Conservation (phyloP, 2,329 filamentous ascomycete genomes). For the Elsinoe ampelina region DNA sequence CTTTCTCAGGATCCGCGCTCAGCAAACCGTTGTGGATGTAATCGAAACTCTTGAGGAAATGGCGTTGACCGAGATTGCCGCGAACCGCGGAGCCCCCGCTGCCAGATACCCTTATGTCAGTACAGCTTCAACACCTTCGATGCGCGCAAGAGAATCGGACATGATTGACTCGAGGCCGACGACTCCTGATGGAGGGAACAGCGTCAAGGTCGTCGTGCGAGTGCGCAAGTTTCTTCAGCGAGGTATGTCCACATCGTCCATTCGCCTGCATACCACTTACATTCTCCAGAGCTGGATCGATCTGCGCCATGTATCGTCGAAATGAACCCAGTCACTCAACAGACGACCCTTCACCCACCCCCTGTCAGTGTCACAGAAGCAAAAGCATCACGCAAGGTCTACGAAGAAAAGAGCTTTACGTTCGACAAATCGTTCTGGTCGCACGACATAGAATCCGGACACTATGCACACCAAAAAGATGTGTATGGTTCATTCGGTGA, state of each 20-base stretch:
- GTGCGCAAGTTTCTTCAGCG: slow-evolving; percentile 39
- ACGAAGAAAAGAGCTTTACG: slow-evolving; percentile 84
- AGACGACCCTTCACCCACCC: slow-evolving; percentile 70
- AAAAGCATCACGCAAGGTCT: slow-evolving; percentile 57
- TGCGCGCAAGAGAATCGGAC: slow-evolving; percentile 30
- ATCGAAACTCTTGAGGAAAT: slow-evolving; percentile 13
- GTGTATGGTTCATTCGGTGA: slow-evolving; percentile 91
- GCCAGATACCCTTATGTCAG: slow-evolving; percentile 19
- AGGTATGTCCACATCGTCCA: slow-evolving; percentile 25
- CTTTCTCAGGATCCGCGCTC: slow-evolving; percentile 7
- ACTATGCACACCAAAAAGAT: slow-evolving; percentile 87
- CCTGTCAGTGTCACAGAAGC: slow-evolving; percentile 20
- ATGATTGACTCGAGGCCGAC: slow-evolving; percentile 20
- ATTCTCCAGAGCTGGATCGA: slow-evolving; percentile 61
- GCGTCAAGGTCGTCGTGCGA: slow-evolving; percentile 44
- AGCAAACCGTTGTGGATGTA: slow-evolving; percentile 13
- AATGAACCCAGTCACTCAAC: slow-evolving; percentile 83
- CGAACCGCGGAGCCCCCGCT: slow-evolving; percentile 21
- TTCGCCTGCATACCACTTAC: slow-evolving; percentile 22
- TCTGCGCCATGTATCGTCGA: slow-evolving; percentile 75
- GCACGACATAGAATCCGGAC: slow-evolving; percentile 64
- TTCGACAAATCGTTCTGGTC: slow-evolving; percentile 99
- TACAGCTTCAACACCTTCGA: slow-evolving; percentile 33
- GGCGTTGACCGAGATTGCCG: slow-evolving; percentile 17
- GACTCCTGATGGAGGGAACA: slow-evolving; percentile 34